Base-by-base conservation (phyloP, 306 rosid species). In the Cyclanthera cordifolia region DNA sequence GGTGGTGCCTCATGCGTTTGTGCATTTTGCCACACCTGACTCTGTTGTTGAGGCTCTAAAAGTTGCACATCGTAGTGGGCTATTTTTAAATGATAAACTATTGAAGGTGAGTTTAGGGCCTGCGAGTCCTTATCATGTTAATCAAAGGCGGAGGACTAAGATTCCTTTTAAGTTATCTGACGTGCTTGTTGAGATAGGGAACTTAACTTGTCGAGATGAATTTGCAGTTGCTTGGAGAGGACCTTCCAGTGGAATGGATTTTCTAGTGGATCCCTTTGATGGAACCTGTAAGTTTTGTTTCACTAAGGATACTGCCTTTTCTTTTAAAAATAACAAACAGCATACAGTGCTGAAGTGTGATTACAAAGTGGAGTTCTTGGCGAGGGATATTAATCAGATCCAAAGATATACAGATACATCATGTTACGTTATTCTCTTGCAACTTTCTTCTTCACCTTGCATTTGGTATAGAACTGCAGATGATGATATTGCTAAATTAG, bases 1-100 rank as follows among this genome's bases (percentile, higher is more conserved):
- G 78, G 95, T 87, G 75, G 76, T 74, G 72, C 95, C 95, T 34
- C 97, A 88, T 72, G 97, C 90, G 49, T 90, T 90, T 80, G 95
- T 90, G 63, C 97, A 90, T 81, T 90, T 90, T 80, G 83, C 76
- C 39, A 10, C 46, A 51, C 64, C 78, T 3, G 81, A 77, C 4
- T 80, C 88, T 34, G 90, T 72, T 55, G 75, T 65, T 66, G 77
- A 54, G 48, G 74, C 83, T 32, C 67, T 84, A 48, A 65, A 83
- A 74, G 84, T 86, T 60, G 84, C 83, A 2, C 84, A 78, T 19
- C 49, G 85, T 48, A 60, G 81, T 70, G 83, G 80, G 58, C 83
- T 86, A 20, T 20, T 85, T 69, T 65, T 79, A 69, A 71, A 83
- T 2, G 55, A 74, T 43, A 28, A 41, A 41, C 72, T 80, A 6